phyloP scores from a whole-genome alignment of 805 yeast species.

The Cyberlindnera nakhonratchasimensis region DNA sequence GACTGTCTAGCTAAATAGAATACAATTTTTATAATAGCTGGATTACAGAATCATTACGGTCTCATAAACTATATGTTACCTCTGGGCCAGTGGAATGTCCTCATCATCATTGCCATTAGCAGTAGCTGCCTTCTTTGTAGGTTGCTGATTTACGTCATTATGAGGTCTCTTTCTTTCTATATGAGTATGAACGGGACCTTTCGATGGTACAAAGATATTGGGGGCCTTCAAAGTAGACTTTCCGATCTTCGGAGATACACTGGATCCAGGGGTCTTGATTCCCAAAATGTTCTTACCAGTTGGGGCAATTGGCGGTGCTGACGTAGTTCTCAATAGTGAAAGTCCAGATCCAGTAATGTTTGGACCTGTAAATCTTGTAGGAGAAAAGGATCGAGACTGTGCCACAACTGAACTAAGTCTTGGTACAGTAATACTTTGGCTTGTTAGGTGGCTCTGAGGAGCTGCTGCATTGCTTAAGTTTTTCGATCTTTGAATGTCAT shows the following conservation, averaged over 20 bases:
- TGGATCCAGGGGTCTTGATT: constrained; percentile 4
- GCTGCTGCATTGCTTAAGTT: too few species aligned
- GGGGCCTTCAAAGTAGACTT: not conserved
- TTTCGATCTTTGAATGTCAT: constrained; percentile 4
- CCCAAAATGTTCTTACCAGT: constrained; percentile 8
- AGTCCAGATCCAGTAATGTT: not conserved
- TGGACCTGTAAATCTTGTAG: constrained; percentile 7
- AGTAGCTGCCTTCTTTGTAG: constrained; percentile 6
- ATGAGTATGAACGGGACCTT: constrained; percentile 10
- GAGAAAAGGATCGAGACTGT: constrained; percentile 4
- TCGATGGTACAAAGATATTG: constrained; percentile 14
- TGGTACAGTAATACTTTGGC: not conserved
- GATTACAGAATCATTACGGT: too few species aligned
- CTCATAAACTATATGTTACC: not conserved
- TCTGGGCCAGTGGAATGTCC: constrained; percentile 8
- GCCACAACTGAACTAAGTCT: not conserved
- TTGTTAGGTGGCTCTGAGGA: too few species aligned
- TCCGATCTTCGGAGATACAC: not conserved
- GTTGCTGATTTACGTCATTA: not conserved
- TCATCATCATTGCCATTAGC: constrained; percentile 2
- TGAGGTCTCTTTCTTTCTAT: constrained; percentile 13
- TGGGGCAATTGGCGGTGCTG: constrained; percentile 1
- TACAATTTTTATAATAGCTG: too few species aligned
- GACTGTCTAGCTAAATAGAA: not conserved
- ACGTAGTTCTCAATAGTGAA: not conserved